These are phyloP conservation scores for Arabidopsis arenosa DNA, from an alignment of 345 rosid genomes.

Conservation along the genomic window DNA sequence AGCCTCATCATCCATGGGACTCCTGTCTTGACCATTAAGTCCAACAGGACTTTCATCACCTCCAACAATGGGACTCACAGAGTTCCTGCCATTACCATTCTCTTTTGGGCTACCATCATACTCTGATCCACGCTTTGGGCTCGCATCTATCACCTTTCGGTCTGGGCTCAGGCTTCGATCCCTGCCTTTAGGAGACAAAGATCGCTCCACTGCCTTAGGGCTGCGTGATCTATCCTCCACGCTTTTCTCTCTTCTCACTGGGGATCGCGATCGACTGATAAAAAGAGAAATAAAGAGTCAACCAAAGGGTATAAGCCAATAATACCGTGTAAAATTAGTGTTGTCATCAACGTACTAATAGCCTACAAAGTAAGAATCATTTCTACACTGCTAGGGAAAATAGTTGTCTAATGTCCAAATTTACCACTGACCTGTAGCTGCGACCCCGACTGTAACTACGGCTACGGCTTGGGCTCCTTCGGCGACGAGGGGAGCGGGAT, in stretches of 20 bases:
- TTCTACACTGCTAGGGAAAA: background rate
- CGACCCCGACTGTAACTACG: slow-evolving; percentile 82
- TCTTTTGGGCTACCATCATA: slow-evolving; percentile 59
- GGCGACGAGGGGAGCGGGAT: slow-evolving; percentile 65
- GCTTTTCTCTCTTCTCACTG: slow-evolving; percentile 62
- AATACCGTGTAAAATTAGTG: background rate
- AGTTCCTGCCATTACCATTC: slow-evolving; percentile 52
- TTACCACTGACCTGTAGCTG: slow-evolving; percentile 66
- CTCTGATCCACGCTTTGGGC: slow-evolving; percentile 48
- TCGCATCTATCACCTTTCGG: slow-evolving; percentile 46
- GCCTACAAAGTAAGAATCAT: background rate
- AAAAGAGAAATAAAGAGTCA: slow-evolving; percentile 7
- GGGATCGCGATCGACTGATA: slow-evolving; percentile 73
- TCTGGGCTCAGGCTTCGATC: slow-evolving; percentile 63
- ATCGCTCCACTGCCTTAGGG: slow-evolving; percentile 48
- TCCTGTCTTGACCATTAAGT: slow-evolving; percentile 55
- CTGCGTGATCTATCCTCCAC: slow-evolving; percentile 51
- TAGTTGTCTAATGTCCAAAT: slow-evolving; percentile 7
- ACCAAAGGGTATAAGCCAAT: background rate
- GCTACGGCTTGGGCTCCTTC: slow-evolving; percentile 74
- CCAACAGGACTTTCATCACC: slow-evolving; percentile 47
- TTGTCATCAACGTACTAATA: slow-evolving; percentile 3
- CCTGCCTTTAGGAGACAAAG: slow-evolving; percentile 56
- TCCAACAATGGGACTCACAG: slow-evolving; percentile 45
- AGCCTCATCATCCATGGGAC: slow-evolving; percentile 42